Base-by-base conservation (phyloP, 2,329 filamentous ascomycete genomes). In the Aspergillus unguis region DNA sequence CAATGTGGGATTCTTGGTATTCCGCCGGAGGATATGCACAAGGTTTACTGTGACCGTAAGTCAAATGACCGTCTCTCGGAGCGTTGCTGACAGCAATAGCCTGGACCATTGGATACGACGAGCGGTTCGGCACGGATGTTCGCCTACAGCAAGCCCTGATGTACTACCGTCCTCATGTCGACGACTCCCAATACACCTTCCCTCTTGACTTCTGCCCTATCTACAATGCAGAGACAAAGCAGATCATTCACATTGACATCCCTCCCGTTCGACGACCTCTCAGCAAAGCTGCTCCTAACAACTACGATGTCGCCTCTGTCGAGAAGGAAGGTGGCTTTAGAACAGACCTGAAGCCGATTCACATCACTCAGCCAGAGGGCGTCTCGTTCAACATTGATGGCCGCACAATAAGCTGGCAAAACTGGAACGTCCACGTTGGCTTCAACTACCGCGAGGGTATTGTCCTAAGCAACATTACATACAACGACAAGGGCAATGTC, bases 401-500 rank as follows among this genome's bases (percentile, higher is more conserved):
- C 1, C 77, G 90, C 8, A 82, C 83, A 42, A 80, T 96, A 46
- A 83, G 85, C 59, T 96, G 92, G 92, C 91, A 95, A 71, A 95
- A 95, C 67, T 96, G 90, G 88, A 92, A 83, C 63, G 83, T 96
- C 59, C 92, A 96, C 69, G 83, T 96, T 54, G 92, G 92, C 26
- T 96, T 96, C 81, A 96, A 95, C 78, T 94, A 96, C 75, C 83
- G 89, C 27, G 92, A 96, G 73, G 92, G 92, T 25, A 87, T 96
- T 61, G 88, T 96, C 2, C 78, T 96, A 5, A 94, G 88, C 71
- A 90, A 96, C 74, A 91, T 96, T 67, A 88, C 85, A 3, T 95
- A 87, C 74, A 92, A 90, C 62, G 92, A 96, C 73, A 88, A 90
- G 71, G 85, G 89, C 42, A 86, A 76, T 40, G 78, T 86, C 32